Base-by-base conservation (phyloP, 2,329 filamentous ascomycete genomes). In the Dactylellina drechsleri region DNA sequence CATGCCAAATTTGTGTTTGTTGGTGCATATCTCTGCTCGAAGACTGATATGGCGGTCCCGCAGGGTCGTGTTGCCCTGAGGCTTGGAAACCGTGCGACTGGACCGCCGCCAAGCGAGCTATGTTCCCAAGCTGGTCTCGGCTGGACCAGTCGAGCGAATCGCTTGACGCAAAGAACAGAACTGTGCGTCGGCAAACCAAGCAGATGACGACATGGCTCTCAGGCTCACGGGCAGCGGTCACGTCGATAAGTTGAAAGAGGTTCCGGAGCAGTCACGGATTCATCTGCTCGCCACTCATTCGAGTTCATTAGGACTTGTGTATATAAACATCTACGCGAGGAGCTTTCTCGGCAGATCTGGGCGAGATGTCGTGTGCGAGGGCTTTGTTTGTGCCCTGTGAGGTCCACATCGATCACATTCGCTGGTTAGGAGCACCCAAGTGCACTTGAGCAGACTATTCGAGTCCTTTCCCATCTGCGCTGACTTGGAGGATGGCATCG, bases 181-280 rank as follows among this genome's bases (percentile, higher is more conserved):
- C 6, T 2, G 15, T 45, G 65, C 56, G 50, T 70, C 61, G 66
- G 66, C 66, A 57, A 62, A 70, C 40, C 26, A 43, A 57, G 57
- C 66, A 70, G 60, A 68, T 70, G 66, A 70, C 66, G 66, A 70
- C 66, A 70, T 57, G 49, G 16, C 20, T 8, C 20, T n/a, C 49
- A 36, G 26, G 66, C 41, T 56, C 57, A 61, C 57, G 66, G 66
- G 66, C 66, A n/a, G 20, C n/a, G 45, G 66, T 70, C 66, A 70
- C 49, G 50, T 57, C 57, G 49, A 57, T 23, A n/a, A 20, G n/a
- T 23, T 26, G 20, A 52, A 4, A 23, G 18, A 23, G 5, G 47
- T 52, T 18, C 18, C 5, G 3, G 16, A 52, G 18, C 47, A 12
- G 10, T n/a, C 20, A 13, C 16, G 18, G 5, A 13, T 23, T 23